These are phyloP conservation scores for Tephrocybe sp. DNA, from an alignment of 768 basidiomycete genomes.

Conservation along the genomic window DNA sequence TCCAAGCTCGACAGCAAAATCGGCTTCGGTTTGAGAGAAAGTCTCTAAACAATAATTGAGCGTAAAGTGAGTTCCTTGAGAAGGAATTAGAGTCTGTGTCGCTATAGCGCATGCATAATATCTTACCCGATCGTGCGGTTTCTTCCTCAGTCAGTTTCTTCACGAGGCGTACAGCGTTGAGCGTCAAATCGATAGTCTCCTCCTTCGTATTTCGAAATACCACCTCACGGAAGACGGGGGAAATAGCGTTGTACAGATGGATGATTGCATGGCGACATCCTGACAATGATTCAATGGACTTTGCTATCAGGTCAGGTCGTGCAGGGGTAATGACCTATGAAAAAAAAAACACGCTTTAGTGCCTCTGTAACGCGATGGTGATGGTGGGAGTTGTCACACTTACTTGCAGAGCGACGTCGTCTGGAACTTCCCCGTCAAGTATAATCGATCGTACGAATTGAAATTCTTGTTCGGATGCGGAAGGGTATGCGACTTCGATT, in stretches of 20 bases:
- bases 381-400: conserved; percentile 18
- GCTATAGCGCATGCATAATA: too few relatives aligned
- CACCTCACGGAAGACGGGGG: conserved; percentile 71
- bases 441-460: conserved; percentile 72
- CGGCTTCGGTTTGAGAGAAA: conserved; percentile 82
- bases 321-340: conserved; percentile 76
- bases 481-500: conserved; percentile 84
- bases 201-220: conserved; percentile 78
- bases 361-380: too few relatives aligned
- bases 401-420: conserved; percentile 82
- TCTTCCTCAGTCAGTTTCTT: conserved; percentile 69
- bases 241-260: conserved; percentile 87
- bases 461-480: conserved; percentile 81
- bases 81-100: background rate
- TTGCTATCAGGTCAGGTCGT: conserved; percentile 72
- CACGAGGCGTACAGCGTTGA: conserved; percentile 67
- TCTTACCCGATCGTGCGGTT: conserved; percentile 54
- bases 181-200: conserved; percentile 72
- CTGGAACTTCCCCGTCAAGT: conserved; percentile 61
- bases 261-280: conserved; percentile 79
- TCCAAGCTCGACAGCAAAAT: conserved; percentile 76
- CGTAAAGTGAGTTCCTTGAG: conserved; percentile 56
- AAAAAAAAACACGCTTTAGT: background rate
- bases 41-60: conserved; percentile 88
- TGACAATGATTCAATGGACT: conserved; percentile 72